A percentile compares a stretch with the other conserved stretches of the same genome.
phyloP scores from a whole-genome alignment of 2,329 filamentous ascomycete genomes.

The Colletotrichum sp. region DNA sequence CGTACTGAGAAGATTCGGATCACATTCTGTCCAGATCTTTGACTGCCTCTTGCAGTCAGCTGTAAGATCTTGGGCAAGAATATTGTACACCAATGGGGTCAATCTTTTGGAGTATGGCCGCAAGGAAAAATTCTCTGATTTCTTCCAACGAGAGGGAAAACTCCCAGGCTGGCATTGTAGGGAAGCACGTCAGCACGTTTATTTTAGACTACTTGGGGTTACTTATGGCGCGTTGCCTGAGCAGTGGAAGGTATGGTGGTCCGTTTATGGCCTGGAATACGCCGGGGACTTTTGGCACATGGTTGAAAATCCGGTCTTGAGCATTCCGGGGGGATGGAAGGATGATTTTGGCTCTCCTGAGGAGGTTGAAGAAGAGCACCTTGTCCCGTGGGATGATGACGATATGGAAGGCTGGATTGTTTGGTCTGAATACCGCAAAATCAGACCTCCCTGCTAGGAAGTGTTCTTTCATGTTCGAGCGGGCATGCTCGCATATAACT shows the following conservation, averaged over 20 bases:
- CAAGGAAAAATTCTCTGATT: no score
- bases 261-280: neutral
- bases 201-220: no score
- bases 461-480: no score
- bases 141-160: no score
- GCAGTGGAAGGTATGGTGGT: conserved; percentile 6
- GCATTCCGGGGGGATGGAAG: neutral
- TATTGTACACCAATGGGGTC: neutral
- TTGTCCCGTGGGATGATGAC: neutral
- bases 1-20: no score
- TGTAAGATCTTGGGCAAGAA: neutral
- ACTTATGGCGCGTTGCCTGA: neutral
- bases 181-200: no score
- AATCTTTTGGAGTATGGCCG: conserved; percentile 30
- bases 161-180: no score
- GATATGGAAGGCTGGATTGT: neutral
- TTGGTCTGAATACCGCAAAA: conserved; percentile 10
- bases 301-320: neutral
- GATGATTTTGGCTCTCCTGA: neutral
- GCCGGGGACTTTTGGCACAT: conserved; percentile 5
- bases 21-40: no score
- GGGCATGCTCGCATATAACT: no score
- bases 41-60: neutral
- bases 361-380: no score
- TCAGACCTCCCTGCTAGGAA: neutral